Base-by-base conservation (phyloP, 306 rosid species). In the Purshia tridentata region DNA sequence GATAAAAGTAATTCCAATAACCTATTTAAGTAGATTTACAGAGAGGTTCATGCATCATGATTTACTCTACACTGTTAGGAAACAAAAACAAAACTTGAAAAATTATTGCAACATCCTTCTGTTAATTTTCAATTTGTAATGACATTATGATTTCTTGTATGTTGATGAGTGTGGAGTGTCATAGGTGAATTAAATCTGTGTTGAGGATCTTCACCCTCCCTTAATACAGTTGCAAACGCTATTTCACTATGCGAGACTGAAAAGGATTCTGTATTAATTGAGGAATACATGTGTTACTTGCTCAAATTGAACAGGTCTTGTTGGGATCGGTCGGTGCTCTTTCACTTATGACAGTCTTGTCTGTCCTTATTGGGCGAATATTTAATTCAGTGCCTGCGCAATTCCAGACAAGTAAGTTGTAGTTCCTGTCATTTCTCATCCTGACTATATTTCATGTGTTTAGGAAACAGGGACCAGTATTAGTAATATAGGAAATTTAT, bases 301-400 rank as follows among this genome's bases (percentile, higher is more conserved):
- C 68, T 77, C 63, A 76, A 66, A 55, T 77, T 81, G 68, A 85
- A 54, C 88, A 94, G 99, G 97, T 94, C 73, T 76, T 94, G 46
- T 82, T 94, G 84, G 97, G 97, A 41, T 88, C 99, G 75, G 85
- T 90, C 78, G 91, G 88, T 71, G 99, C 99, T 67, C 96, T 91
- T 69, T 86, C 90, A 12, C 97, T 94, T 60, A 91, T 94, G 97
- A 81, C 96, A 41, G 40, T 89, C 59, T 88, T 94, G 39, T 94
- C 99, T 15, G 97, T 91, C 77, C 84, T 88, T 69, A 94, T 94
- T 67, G 99, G 99, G 20, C 86, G 85, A 49, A 74, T 94, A 76
- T 94, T 94, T 80, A 92, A 91, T 56, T 87, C 97, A 54, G 97
- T 94, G 63, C 99, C 99, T 69, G 99, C 99, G 77, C 99, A 89